Evolutionary conservation across 2,329 filamentous ascomycete species (phyloP).

Genomic region (Cyphellophora europaea): DNA sequence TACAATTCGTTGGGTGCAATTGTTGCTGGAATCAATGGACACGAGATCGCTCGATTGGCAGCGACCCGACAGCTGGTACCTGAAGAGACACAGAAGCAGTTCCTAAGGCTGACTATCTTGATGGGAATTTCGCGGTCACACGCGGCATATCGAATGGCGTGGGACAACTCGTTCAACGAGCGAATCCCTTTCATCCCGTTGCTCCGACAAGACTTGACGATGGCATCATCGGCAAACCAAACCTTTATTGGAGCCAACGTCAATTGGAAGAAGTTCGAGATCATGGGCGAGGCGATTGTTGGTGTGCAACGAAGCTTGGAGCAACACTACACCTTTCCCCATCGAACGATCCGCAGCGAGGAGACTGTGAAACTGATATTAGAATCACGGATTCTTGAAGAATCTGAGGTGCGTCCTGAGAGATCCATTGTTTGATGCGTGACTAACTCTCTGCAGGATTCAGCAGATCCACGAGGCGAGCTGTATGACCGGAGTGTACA

Average conservation of each 20-base stretch:
- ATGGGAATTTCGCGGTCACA: slow-evolving; percentile 92
- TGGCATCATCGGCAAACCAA: slow-evolving; percentile 82
- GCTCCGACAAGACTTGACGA: slow-evolving; percentile 79
- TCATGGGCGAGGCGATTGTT: slow-evolving; percentile 84
- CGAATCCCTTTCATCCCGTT: slow-evolving; percentile 90
- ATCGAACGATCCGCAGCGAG: slow-evolving; percentile 43
- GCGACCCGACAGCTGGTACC: slow-evolving; percentile 72
- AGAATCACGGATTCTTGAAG: slow-evolving; percentile 69
- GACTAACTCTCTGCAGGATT: slow-evolving; percentile 32
- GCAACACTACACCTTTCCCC: slow-evolving; percentile 63
- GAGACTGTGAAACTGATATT: slow-evolving; percentile 65
- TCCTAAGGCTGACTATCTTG: slow-evolving; percentile 76
- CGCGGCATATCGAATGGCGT: slow-evolving; percentile 90
- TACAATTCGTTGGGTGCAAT: slow-evolving; percentile 95
- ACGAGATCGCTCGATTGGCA: slow-evolving; percentile 70
- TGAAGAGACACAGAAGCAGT: slow-evolving; percentile 65
- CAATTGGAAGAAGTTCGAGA: slow-evolving; percentile 98
- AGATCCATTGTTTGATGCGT: neutral
- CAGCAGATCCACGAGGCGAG: slow-evolving; percentile 19
- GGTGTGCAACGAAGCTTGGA: slow-evolving; percentile 88
- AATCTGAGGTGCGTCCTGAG: slow-evolving; percentile 65
- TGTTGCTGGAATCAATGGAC: slow-evolving; percentile 83
- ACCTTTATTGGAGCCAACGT: slow-evolving; percentile 77
- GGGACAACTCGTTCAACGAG: slow-evolving; percentile 87
- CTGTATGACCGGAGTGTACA: slow-evolving; percentile 50